Conservation (phyloP, 73 alveolate genomes). For the Paramecium pentaurelia region DNA sequence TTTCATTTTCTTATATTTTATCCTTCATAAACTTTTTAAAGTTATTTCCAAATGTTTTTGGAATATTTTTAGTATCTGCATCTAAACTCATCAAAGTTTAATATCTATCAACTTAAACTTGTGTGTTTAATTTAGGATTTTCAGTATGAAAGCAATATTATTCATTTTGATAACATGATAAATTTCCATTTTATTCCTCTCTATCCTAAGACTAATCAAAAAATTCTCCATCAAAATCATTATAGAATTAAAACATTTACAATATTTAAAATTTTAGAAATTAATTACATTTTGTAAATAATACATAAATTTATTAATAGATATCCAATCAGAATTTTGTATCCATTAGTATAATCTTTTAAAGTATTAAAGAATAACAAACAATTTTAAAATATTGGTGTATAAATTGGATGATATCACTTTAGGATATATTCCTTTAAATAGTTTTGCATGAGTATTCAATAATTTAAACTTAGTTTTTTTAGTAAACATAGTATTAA, state of each 20-base stretch:
- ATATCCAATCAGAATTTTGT: no score
- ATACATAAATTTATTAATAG: background rate
- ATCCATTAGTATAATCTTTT: no score
- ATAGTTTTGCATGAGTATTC: background rate
- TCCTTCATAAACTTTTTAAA: background rate
- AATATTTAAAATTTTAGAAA: background rate
- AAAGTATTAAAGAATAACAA: no score
- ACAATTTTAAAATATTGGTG: background rate
- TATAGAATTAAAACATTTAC: background rate
- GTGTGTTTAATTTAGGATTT: background rate
- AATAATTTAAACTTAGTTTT: background rate
- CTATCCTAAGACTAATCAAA: background rate
- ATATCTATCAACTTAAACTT: background rate
- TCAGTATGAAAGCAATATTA: background rate
- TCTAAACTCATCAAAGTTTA: background rate
- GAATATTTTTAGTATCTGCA: background rate
- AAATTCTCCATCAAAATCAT: background rate
- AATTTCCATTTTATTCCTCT: no score
- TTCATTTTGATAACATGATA: background rate
- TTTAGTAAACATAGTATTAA: background rate
- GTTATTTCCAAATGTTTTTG: slow-evolving; percentile 18
- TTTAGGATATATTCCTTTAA: background rate
- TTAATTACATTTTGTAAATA: background rate
- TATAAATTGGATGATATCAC: background rate
- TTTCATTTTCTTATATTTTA: background rate